phyloP scores from a whole-genome alignment of 2,329 filamentous ascomycete species.

The Diaporthe citri region DNA sequence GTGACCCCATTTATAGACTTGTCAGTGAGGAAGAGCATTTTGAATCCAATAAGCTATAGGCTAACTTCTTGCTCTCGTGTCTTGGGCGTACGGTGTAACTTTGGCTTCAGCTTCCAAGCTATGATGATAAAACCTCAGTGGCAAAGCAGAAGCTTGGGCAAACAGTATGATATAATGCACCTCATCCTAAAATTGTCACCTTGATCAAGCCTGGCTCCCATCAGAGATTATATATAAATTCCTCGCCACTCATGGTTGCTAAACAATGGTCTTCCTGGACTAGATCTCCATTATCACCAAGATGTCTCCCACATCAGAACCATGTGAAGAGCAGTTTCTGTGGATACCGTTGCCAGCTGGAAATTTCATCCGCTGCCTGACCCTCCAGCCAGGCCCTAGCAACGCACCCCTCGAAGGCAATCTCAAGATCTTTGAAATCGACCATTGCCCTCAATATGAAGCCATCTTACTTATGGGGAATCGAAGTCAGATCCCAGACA shows the following conservation, averaged over 20 bases:
- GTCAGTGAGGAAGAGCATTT: too few relatives aligned
- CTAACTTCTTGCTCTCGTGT: too few relatives aligned
- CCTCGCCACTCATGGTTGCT: not conserved
- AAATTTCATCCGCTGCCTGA: not conserved
- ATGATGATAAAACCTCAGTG: too few relatives aligned
- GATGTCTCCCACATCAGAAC: not conserved
- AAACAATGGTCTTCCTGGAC: not conserved
- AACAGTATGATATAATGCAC: too few relatives aligned
- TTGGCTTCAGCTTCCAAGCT: too few relatives aligned
- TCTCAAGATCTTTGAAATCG: not conserved
- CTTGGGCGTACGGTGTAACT: too few relatives aligned
- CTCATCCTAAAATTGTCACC: too few relatives aligned
- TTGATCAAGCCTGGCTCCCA: too few relatives aligned
- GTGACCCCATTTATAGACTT: too few relatives aligned
- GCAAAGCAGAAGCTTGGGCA: too few relatives aligned
- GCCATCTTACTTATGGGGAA: not conserved
- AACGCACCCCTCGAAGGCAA: not conserved
- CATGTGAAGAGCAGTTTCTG: not conserved
- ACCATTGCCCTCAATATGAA: not conserved
- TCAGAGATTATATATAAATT: not conserved
- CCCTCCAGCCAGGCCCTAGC: not conserved
- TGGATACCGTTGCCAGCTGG: not conserved
- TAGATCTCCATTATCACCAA: not conserved
- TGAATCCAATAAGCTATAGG: too few relatives aligned
- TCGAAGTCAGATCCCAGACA: not conserved